A percentile compares a stretch with the other conserved stretches of the same genome.
Conservation (phyloP, 345 rosid genomes). For the Citrus glauca region DNA sequence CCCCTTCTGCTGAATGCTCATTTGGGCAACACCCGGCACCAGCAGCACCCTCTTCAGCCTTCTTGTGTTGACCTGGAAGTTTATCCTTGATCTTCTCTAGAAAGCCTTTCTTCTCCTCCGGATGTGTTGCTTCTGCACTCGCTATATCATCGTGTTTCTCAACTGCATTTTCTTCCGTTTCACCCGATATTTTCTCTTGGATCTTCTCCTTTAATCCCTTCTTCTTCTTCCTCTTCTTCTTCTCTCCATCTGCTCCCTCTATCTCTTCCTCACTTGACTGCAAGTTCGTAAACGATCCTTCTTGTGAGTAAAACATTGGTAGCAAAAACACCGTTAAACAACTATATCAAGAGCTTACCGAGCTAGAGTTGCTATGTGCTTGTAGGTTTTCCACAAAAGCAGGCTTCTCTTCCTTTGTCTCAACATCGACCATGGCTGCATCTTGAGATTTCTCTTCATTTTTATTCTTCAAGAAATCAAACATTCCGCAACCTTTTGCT, state of each 20-base stretch:
- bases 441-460: conserved; percentile 25
- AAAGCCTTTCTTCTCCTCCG: conserved; percentile 41
- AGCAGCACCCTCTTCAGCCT: conserved; percentile 19
- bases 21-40: background rate
- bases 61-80: conserved; percentile 36
- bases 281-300: background rate
- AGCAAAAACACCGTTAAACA: background rate
- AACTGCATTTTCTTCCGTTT: conserved; percentile 12
- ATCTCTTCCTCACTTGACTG: conserved; percentile 49
- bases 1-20: background rate
- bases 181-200: conserved; percentile 10
- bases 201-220: conserved; percentile 31
- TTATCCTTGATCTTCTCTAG: conserved; percentile 49
- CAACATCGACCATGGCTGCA: background rate
- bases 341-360: conserved; percentile 26
- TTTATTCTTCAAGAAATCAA: conserved; percentile 43
- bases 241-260: conserved; percentile 25
- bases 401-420: conserved; percentile 21
- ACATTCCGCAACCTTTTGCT: conserved; percentile 36
- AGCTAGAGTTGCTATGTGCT: conserved; percentile 30
- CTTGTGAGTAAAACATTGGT: background rate
- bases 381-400: conserved; percentile 28
- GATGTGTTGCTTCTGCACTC: conserved; percentile 16
- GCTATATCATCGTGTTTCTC: conserved; percentile 1
- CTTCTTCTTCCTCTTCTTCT: conserved; percentile 27